phyloP scores from a whole-genome alignment of 495 filamentous ascomycete genomes.

The Aspergillus homomorphus region DNA sequence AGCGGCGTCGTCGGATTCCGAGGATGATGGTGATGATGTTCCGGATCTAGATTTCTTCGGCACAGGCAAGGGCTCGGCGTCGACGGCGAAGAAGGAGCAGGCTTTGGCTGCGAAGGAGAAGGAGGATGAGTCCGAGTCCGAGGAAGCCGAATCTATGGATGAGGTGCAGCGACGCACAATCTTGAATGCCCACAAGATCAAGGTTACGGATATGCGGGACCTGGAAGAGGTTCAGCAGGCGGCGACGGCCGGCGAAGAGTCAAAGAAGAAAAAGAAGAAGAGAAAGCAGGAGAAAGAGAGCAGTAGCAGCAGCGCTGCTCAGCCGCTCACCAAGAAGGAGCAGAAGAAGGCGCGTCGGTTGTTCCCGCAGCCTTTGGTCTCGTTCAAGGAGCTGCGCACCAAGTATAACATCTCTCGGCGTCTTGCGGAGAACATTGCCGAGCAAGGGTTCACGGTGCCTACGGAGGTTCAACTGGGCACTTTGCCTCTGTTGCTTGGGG shows the following conservation, averaged over 20 bases:
- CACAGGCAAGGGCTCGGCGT: slow-evolving; percentile 26
- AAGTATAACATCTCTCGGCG: slow-evolving; percentile 66
- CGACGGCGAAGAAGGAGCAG: slow-evolving; percentile 15
- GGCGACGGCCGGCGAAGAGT: slow-evolving; percentile 43
- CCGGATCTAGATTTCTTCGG: slow-evolving; percentile 41
- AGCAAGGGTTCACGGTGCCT: slow-evolving; percentile 79
- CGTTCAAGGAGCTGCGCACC: slow-evolving; percentile 68
- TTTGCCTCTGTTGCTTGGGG: slow-evolving; percentile 70
- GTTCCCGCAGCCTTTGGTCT: slow-evolving; percentile 71
- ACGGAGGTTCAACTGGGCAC: slow-evolving; percentile 92
- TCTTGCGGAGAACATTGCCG: slow-evolving; percentile 73
- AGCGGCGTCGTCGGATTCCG: slow-evolving; percentile 12
- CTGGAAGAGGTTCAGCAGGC: slow-evolving; percentile 34
- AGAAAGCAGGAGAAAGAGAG: slow-evolving; percentile 45
- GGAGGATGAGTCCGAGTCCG: slow-evolving; percentile 25
- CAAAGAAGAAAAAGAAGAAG: slow-evolving; percentile 53
- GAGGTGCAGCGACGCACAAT: slow-evolving; percentile 69
- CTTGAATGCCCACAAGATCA: slow-evolving; percentile 81
- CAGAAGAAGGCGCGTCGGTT: slow-evolving; percentile 52
- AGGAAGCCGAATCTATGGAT: slow-evolving; percentile 37
- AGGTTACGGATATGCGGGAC: slow-evolving; percentile 68
- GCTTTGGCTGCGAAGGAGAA: slow-evolving; percentile 10
- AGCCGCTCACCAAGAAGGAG: slow-evolving; percentile 50
- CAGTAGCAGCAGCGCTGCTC: slow-evolving; percentile 20
- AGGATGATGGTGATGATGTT: slow-evolving; percentile 23